Base-by-base conservation (phyloP, 495 filamentous ascomycete species). In the Neurospora africana region DNA sequence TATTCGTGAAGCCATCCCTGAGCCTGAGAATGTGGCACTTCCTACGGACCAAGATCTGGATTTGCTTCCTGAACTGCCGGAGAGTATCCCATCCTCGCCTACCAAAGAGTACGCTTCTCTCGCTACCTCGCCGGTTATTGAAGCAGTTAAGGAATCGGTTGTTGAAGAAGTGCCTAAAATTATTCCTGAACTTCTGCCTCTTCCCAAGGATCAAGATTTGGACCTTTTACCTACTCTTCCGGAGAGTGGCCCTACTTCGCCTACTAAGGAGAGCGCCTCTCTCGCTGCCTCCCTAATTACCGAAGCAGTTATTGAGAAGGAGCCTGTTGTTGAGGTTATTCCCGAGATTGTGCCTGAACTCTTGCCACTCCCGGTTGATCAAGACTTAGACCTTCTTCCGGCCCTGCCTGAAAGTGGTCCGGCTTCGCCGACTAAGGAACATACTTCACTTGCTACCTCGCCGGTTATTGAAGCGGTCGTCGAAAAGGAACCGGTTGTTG, bases 211-310 rank as follows among this genome's bases (percentile, higher is more conserved):
- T 19, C 30, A 70, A 78, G 71, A 78, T 76, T 68, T 73, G 75
- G 71, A 82, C 74, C 72, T 79, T n/a, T n/a, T n/a, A n/a, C n/a
- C n/a, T n/a, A n/a, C 30, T 30, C 30, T 30, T 30, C 30, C 30
- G 30, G 30, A 30, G 30, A 30, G 30, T 30, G 30, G 30, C 2
- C 30, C 30, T 30, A 3, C 30, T 30, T 30, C 30, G 30, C 30
- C 30, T 30, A 30, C 3, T 30, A 30, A 30, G 30, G 30, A 30
- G 30, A 2, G 3, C 30, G 30, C 30, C 3, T 30, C 30, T 1
- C 30, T 30, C 3, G 30, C 3, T 3, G 3, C 30, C 3, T 30
- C 30, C 30, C 30, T 3, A 9, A 9, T 37, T 10, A 37, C 47
- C 10, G 23, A 23, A 35, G n/a, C 11, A 17, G 11, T 33, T 15